Conservation (phyloP, 306 rosid genomes). For the Vigna hirtella region DNA sequence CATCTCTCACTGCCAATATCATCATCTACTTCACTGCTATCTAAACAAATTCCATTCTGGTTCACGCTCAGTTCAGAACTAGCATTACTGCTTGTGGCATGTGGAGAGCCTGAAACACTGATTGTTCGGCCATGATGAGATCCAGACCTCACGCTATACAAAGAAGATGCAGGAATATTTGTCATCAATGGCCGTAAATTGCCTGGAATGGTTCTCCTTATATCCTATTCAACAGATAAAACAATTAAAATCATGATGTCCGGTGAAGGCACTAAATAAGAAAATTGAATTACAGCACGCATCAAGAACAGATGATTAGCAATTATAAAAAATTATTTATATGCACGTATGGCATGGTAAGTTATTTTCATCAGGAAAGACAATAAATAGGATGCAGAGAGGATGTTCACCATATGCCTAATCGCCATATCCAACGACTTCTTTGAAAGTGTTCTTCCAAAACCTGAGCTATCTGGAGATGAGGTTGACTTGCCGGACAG, state of each 20-base stretch:
- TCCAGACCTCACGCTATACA: constrained; percentile 95
- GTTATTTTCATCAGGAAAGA: constrained; percentile 20
- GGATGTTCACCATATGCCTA: constrained; percentile 84
- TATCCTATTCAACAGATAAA: constrained; percentile 66
- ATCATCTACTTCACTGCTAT: constrained; percentile 76
- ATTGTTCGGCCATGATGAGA: constrained; percentile 81
- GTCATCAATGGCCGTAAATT: constrained; percentile 91
- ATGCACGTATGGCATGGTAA: constrained; percentile 21
- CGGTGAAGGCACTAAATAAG: too few relatives aligned
- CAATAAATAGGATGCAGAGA: constrained; percentile 18
- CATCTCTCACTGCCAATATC: constrained; percentile 81
- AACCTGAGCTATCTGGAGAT: constrained; percentile 91
- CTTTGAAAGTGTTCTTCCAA: constrained; percentile 95
- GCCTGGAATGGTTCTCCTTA: constrained; percentile 89
- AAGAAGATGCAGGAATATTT: constrained; percentile 95
- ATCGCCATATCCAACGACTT: constrained; percentile 98
- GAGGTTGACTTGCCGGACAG: constrained; percentile 80
- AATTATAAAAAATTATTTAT: constrained; percentile 8
- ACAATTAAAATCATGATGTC: constrained; percentile 16
- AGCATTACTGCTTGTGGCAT: constrained; percentile 93
- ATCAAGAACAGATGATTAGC: constrained; percentile 1
- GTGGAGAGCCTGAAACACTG: constrained; percentile 89
- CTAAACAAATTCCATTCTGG: constrained; percentile 86
- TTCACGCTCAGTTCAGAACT: constrained; percentile 94
- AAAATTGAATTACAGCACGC: constrained; percentile 8